phyloP scores from a whole-genome alignment of 495 filamentous ascomycete genomes.

The Platismatia glauca region DNA sequence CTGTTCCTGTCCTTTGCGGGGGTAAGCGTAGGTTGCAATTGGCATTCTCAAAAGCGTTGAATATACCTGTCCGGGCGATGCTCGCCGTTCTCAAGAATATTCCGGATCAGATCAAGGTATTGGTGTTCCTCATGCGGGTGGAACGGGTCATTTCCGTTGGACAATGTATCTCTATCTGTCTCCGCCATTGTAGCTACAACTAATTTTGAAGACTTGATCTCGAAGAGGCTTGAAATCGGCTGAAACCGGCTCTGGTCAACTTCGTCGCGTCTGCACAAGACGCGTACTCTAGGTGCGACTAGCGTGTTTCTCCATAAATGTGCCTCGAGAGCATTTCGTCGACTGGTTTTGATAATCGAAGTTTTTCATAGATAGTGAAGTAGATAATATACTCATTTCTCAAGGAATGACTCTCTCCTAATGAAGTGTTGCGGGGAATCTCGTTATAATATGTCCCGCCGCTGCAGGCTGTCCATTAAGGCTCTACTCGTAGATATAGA shows the following conservation, averaged over 20 bases:
- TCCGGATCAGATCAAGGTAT: constrained; percentile 66
- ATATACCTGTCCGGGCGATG: constrained; percentile 64
- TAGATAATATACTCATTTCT: background rate
- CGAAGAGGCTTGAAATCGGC: background rate
- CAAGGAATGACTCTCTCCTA: too few relatives aligned
- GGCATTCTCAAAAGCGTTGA: background rate
- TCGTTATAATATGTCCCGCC: background rate
- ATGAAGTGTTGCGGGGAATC: background rate
- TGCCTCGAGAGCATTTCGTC: too few relatives aligned
- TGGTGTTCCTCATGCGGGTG: constrained; percentile 60
- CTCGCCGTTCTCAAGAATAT: constrained; percentile 68
- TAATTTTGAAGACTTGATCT: background rate
- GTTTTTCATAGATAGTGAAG: background rate
- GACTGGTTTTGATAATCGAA: too few relatives aligned
- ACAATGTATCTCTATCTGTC: background rate
- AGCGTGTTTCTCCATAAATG: too few relatives aligned
- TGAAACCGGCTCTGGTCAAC: background rate
- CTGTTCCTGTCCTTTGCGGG: constrained; percentile 69
- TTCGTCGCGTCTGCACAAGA: background rate
- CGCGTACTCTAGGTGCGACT: too few relatives aligned
- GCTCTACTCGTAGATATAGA: background rate
- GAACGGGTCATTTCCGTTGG: constrained; percentile 3
- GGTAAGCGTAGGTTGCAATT: constrained; percentile 4
- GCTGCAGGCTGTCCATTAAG: background rate
- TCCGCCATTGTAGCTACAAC: constrained; percentile 4